phyloP scores from a whole-genome alignment of 176 grass and related monocot genomes.

The Elymus sibiricus region DNA sequence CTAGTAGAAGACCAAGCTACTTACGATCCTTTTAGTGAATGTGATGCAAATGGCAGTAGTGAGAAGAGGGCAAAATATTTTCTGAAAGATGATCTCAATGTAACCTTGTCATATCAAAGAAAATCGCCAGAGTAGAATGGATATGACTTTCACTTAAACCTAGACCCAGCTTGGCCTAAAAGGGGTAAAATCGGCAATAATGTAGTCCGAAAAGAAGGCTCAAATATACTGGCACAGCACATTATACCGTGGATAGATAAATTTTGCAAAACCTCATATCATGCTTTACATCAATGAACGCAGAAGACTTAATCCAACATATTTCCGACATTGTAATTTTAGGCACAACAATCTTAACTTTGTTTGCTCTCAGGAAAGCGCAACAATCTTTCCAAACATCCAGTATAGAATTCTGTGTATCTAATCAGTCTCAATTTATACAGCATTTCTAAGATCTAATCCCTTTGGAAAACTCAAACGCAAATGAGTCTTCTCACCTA shows the following conservation, averaged over 20 bases:
- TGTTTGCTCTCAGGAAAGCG: too few species aligned
- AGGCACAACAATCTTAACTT: background rate
- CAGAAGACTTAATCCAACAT: background rate
- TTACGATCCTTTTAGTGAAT: background rate
- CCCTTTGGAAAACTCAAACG: background rate
- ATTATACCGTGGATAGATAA: background rate
- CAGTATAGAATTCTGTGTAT: background rate
- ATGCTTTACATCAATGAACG: background rate
- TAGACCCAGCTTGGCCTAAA: background rate
- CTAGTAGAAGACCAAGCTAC: background rate
- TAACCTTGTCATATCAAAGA: background rate
- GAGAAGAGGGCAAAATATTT: background rate
- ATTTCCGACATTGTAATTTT: background rate
- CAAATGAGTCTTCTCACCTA: background rate
- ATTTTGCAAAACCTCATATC: background rate
- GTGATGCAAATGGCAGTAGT: background rate
- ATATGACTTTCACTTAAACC: background rate
- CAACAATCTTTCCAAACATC: background rate
- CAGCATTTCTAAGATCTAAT: background rate
- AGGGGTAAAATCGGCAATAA: background rate
- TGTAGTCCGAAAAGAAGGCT: background rate
- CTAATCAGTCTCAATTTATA: background rate
- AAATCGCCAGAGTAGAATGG: background rate
- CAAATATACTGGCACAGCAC: background rate
- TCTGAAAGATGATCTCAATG: background rate